Conservation (phyloP, 2,329 filamentous ascomycete genomes). For the Colletotrichum eremochloae region DNA sequence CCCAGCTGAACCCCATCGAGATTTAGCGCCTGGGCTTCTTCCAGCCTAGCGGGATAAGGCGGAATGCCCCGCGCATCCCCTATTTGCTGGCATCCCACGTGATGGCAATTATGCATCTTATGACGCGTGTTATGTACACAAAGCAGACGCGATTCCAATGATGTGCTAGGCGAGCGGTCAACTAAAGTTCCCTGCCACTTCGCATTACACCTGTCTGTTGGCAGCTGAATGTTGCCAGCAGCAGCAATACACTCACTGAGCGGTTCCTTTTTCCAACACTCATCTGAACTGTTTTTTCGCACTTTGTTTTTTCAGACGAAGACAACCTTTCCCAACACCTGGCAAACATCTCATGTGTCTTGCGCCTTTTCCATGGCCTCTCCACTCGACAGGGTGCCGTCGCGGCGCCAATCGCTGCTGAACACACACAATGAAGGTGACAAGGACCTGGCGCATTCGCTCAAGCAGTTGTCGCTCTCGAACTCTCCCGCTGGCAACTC, state of each 20-base stretch:
- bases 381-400: constrained; percentile 43
- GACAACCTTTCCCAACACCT: background rate
- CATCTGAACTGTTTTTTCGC: background rate
- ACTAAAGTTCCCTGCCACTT: constrained; percentile 32
- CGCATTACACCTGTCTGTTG: constrained; percentile 19
- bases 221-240: constrained; percentile 34
- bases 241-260: constrained; percentile 5
- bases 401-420: constrained; percentile 51
- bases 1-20: background rate
- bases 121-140: constrained; percentile 37
- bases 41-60: constrained; percentile 9
- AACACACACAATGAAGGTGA: constrained; percentile 50
- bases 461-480: constrained; percentile 60
- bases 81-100: constrained; percentile 29
- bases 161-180: constrained; percentile 35
- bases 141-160: constrained; percentile 32
- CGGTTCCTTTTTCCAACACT: background rate
- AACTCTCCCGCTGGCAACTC: constrained; percentile 48
- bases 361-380: constrained; percentile 36
- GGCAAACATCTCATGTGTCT: constrained; percentile 25
- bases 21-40: background rate
- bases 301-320: background rate
- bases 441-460: constrained; percentile 55
- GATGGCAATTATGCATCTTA: constrained; percentile 39
- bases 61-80: constrained; percentile 24